Evolutionary conservation across 129 eudicot genomes (phyloP).

Genomic region (Flaveria ramosissima): DNA sequence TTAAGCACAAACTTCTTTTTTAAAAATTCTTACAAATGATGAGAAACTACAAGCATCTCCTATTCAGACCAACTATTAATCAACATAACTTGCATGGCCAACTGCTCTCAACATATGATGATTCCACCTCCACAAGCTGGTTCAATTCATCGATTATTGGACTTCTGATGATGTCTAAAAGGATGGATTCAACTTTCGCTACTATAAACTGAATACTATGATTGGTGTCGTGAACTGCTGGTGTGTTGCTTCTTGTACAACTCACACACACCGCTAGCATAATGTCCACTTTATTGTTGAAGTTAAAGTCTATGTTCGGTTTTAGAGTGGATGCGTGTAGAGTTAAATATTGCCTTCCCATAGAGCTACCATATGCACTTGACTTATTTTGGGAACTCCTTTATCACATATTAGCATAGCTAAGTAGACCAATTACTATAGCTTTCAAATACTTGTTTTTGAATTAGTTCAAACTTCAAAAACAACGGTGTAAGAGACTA

Average conservation of each 20-base stretch:
- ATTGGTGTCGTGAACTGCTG: background rate
- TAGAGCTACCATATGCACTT: constrained; percentile 1
- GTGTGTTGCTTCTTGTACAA: background rate
- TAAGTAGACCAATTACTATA: background rate
- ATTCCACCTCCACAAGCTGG: background rate
- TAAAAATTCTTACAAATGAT: constrained; percentile 1
- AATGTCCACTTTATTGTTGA: background rate
- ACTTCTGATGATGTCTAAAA: background rate
- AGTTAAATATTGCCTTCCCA: background rate
- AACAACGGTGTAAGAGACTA: no score
- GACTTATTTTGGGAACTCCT: background rate
- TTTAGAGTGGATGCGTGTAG: background rate
- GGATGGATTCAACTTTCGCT: background rate
- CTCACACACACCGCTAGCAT: background rate
- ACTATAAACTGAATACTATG: background rate
- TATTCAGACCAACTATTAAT: background rate
- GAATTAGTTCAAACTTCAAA: background rate
- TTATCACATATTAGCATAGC: background rate
- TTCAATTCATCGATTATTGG: no score
- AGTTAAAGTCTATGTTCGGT: background rate
- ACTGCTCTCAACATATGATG: background rate
- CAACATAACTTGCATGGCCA: background rate
- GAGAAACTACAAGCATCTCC: background rate
- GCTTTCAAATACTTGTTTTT: background rate
- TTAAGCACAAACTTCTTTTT: constrained; percentile 35